These are phyloP conservation scores for Naematelia aurantialba DNA, from an alignment of 768 basidiomycete genomes.

Conservation along the genomic window DNA sequence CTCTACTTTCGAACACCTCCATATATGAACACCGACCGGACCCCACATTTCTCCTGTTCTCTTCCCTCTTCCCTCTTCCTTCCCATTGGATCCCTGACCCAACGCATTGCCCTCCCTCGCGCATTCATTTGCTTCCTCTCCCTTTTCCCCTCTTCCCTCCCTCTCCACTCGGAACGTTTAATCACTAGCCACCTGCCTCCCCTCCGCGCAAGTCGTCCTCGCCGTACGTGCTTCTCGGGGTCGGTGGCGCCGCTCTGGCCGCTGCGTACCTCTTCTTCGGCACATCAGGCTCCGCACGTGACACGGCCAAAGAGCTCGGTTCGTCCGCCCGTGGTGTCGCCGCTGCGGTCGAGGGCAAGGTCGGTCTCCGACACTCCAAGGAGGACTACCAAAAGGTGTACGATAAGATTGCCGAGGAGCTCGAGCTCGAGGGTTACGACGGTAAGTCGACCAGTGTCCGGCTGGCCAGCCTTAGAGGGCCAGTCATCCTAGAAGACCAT, in stretches of 20 bases:
- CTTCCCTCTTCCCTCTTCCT: background rate
- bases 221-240: conserved; percentile 60
- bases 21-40: background rate
- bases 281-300: conserved; percentile 55
- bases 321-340: conserved; percentile 64
- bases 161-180: background rate
- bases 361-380: conserved; percentile 66
- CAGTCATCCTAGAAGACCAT: background rate
- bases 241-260: conserved; percentile 60
- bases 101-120: background rate
- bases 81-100: background rate
- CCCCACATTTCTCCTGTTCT: background rate
- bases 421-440: conserved; percentile 76
- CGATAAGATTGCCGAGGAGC: conserved; percentile 72
- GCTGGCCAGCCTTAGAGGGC: background rate
- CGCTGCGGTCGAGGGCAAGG: conserved; percentile 57
- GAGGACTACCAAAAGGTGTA: conserved; percentile 96
- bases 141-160: background rate
- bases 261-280: conserved; percentile 64
- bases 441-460: conserved; percentile 57
- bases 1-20: no score
- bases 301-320: conserved; percentile 59
- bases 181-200: conserved; percentile 33
- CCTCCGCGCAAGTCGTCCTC: conserved; percentile 36
- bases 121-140: background rate